A percentile compares a stretch with the other conserved stretches of the same genome.
These are phyloP conservation scores for Globisporangium rhizosaccharum DNA, from an alignment of 352 stramenopile genomes.

Conservation along the genomic window DNA sequence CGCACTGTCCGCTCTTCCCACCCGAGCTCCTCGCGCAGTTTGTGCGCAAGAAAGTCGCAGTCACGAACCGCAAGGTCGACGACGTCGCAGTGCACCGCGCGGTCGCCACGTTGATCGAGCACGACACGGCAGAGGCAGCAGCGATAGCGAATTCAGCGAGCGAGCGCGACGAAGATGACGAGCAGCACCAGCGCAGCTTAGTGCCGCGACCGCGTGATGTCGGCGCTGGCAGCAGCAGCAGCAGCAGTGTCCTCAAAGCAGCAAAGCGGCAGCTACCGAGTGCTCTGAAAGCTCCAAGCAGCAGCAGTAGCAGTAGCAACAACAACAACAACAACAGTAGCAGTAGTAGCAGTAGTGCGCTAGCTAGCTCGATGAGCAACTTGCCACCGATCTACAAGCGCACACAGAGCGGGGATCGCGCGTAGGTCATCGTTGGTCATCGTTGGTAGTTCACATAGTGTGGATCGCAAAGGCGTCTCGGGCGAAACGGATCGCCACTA, in stretches of 20 bases:
- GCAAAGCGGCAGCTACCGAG: constrained; percentile 1
- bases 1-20: constrained; percentile 70
- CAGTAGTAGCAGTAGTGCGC: constrained; percentile 3
- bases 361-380: constrained; percentile 5
- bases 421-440: background rate
- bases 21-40: constrained; percentile 48
- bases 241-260: background rate
- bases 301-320: background rate
- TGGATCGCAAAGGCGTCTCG: background rate
- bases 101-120: background rate
- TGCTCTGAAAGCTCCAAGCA: background rate
- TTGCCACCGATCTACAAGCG: constrained; percentile 15
- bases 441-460: background rate
- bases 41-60: constrained; percentile 42
- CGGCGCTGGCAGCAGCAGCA: background rate
- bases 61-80: constrained; percentile 43
- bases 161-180: constrained; percentile 1
- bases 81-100: constrained; percentile 18
- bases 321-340: background rate
- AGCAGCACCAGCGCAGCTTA: background rate
- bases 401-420: too few relatives aligned
- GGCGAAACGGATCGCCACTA: background rate
- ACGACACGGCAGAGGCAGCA: background rate
- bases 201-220: background rate
- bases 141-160: background rate